phyloP scores from a whole-genome alignment of 1,284 basidiomycete species.

The Polyporus tsugae region DNA sequence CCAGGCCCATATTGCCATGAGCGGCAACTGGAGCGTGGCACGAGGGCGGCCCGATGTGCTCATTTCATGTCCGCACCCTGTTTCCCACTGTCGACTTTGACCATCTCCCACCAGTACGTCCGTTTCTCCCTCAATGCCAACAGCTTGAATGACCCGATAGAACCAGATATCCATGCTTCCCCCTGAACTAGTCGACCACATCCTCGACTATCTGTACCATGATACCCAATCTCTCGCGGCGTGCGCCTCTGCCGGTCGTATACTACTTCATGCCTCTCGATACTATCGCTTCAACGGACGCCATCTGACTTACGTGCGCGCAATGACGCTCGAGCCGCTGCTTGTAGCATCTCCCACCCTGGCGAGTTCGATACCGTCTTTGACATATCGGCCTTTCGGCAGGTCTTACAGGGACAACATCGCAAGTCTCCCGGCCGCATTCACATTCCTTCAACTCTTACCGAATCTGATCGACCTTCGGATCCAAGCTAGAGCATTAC shows the following conservation, averaged over 20 bases:
- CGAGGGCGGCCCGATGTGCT: neutral
- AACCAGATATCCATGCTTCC: conserved; percentile 32
- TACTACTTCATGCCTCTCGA: conserved; percentile 44
- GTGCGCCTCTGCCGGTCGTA: conserved; percentile 46
- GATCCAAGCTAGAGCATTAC: neutral
- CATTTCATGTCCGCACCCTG: too few species aligned
- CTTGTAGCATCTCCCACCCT: conserved; percentile 18
- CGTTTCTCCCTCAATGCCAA: neutral
- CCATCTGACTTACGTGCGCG: neutral
- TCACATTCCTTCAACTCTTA: conserved; percentile 2
- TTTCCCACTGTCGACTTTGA: neutral
- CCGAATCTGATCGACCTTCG: conserved; percentile 10
- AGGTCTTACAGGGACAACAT: too few species aligned
- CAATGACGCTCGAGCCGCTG: neutral
- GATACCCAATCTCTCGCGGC: conserved; percentile 41
- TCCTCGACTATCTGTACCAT: conserved; percentile 45
- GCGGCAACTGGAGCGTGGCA: neutral
- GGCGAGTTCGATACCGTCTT: conserved; percentile 14
- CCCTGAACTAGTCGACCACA: conserved; percentile 44
- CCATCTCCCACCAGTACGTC: neutral
- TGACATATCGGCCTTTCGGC: conserved; percentile 8
- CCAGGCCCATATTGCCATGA: neutral
- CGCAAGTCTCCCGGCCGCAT: neutral
- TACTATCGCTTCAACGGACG: conserved; percentile 46
- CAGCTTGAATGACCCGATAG: neutral